Evolutionary conservation across 805 yeast species (phyloP).

Genomic region (Lipomyces orientalis): DNA sequence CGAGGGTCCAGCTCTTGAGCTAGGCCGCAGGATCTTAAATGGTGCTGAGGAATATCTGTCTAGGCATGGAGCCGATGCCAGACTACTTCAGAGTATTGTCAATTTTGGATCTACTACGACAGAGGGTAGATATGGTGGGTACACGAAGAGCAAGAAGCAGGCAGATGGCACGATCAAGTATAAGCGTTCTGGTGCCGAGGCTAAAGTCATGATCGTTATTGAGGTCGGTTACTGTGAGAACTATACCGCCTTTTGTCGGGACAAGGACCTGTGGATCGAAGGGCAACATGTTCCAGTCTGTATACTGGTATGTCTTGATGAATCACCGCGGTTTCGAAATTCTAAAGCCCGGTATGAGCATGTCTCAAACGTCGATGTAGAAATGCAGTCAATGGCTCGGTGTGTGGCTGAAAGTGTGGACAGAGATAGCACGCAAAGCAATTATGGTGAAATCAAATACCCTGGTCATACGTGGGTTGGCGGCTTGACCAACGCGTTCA

Average conservation of each 20-base stretch:
- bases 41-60: not conserved
- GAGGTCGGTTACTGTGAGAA: not conserved
- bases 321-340: too few species aligned
- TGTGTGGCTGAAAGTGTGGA: not conserved
- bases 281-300: not conserved
- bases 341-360: not conserved
- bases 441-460: not conserved
- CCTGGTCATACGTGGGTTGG: not conserved
- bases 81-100: too few species aligned
- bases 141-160: not conserved
- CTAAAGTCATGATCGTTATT: not conserved
- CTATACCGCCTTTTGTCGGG: not conserved
- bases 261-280: not conserved
- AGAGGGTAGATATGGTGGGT: not conserved
- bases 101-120: not conserved
- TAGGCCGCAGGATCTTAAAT: not conserved
- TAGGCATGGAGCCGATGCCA: not conserved
- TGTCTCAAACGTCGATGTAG: not conserved
- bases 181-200: not conserved
- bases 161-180: not conserved
- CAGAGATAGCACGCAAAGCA: not conserved
- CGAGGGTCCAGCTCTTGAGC: not conserved
- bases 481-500: not conserved
- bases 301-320: too few species aligned
- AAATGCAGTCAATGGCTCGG: not conserved